A percentile compares a stretch with the other conserved stretches of the same genome.
phyloP scores from a whole-genome alignment of 1,284 basidiomycete genomes.

The Mycena citricolor region DNA sequence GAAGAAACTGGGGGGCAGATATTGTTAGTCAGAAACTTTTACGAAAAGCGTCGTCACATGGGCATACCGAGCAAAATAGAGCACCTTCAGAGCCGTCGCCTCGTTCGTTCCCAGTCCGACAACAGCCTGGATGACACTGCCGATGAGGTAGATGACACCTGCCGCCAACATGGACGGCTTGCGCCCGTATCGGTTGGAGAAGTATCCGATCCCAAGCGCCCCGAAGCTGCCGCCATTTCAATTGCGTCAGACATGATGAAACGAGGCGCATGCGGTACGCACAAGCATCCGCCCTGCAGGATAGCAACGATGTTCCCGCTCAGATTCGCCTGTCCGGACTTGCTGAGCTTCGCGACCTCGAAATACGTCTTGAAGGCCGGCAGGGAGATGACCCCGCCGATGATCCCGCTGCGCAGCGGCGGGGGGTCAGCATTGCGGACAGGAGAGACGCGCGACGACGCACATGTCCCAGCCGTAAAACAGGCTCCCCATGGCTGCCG shows the following conservation, averaged over 20 bases:
- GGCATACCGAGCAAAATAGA: slow-evolving; percentile 44
- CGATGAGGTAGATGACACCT: slow-evolving; percentile 55
- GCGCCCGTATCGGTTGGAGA: slow-evolving; percentile 44
- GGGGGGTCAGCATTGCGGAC: slow-evolving; percentile 30
- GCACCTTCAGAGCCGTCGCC: slow-evolving; percentile 38
- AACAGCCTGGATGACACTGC: slow-evolving; percentile 52
- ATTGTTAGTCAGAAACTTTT: neutral
- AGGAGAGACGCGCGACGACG: slow-evolving; percentile 16
- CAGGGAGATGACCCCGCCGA: slow-evolving; percentile 48
- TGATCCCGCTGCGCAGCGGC: slow-evolving; percentile 38
- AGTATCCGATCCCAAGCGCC: slow-evolving; percentile 41
- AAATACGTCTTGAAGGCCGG: slow-evolving; percentile 48
- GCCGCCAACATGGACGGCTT: slow-evolving; percentile 49
- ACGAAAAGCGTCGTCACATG: neutral
- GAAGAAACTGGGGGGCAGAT: slow-evolving; percentile 39
- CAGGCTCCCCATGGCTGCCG: slow-evolving; percentile 48
- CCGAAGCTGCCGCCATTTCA: slow-evolving; percentile 41
- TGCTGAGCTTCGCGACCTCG: slow-evolving; percentile 39
- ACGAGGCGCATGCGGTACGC: slow-evolving; percentile 37
- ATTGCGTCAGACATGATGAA: slow-evolving; percentile 9
- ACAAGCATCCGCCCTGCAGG: slow-evolving; percentile 60
- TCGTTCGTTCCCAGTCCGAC: slow-evolving; percentile 42
- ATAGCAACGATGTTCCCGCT: slow-evolving; percentile 59
- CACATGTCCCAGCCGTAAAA: slow-evolving; percentile 44
- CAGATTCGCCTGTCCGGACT: slow-evolving; percentile 37